phyloP scores from a whole-genome alignment of 108 stramenopile species.

The Asterionellopsis glacialis region DNA sequence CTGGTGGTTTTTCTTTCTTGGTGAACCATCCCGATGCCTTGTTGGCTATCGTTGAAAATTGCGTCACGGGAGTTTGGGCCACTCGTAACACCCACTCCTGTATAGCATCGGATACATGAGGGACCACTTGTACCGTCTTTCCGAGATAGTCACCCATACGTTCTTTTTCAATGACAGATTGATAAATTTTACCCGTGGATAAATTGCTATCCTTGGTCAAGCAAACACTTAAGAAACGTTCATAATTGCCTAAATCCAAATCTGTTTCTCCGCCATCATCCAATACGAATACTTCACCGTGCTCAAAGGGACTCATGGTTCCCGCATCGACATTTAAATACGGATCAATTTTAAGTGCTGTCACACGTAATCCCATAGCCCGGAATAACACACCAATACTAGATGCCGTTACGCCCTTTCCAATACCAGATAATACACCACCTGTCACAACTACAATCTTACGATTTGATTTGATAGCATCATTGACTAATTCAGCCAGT shows the following conservation, averaged over 20 bases:
- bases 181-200: constrained; percentile 97
- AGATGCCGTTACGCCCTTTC: constrained; percentile 97
- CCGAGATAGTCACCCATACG: constrained; percentile 97
- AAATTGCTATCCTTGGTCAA: constrained; percentile 93
- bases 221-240: constrained; percentile 88
- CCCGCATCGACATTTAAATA: constrained; percentile 98
- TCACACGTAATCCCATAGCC: constrained; percentile 88
- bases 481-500: too few species aligned
- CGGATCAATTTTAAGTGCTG: constrained; percentile 97
- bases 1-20: constrained; percentile 45
- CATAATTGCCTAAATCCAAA: constrained; percentile 98
- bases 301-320: constrained; percentile 97
- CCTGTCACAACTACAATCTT: constrained; percentile 88
- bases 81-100: constrained; percentile 84
- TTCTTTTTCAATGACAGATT: constrained; percentile 90
- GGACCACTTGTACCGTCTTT: constrained; percentile 97
- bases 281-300: constrained; percentile 93
- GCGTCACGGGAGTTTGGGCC: constrained; percentile 61
- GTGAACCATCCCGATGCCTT: constrained; percentile 24
- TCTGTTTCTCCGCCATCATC: constrained; percentile 99
- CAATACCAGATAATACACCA: constrained; percentile 96
- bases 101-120: constrained; percentile 90
- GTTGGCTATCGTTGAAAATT: neutral
- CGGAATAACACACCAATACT: constrained; percentile 95
- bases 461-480: too few species aligned